These are phyloP conservation scores for Diaporthe ampelina DNA, from an alignment of 2,329 filamentous ascomycete species.

Conservation along the genomic window DNA sequence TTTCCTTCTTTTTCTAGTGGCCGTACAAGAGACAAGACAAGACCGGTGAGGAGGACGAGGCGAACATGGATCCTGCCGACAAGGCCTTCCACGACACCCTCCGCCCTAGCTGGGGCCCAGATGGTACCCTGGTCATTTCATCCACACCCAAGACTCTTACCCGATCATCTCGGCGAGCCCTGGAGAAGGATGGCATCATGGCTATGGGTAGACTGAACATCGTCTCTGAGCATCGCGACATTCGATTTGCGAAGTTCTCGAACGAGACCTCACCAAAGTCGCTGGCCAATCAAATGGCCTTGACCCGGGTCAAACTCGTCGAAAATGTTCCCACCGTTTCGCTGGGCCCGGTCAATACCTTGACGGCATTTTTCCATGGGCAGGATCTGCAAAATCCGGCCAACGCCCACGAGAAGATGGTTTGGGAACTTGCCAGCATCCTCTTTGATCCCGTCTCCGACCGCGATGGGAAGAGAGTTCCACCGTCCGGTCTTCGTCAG, in stretches of 20 bases:
- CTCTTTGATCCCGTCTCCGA: conserved; percentile 79
- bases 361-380: conserved; percentile 63
- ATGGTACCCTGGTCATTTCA: conserved; percentile 74
- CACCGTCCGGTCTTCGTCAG: conserved; percentile 45
- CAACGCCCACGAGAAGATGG: conserved; percentile 74
- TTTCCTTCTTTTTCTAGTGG: conserved; percentile 74
- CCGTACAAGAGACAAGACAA: conserved; percentile 87
- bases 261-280: conserved; percentile 69
- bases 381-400: conserved; percentile 49
- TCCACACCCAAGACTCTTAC: conserved; percentile 39
- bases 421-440: conserved; percentile 90
- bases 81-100: conserved; percentile 79
- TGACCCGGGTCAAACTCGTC: conserved; percentile 66
- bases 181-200: conserved; percentile 63
- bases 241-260: conserved; percentile 75
- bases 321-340: conserved; percentile 73
- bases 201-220: conserved; percentile 69
- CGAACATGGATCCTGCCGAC: conserved; percentile 73
- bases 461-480: conserved; percentile 49
- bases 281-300: conserved; percentile 67
- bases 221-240: conserved; percentile 73
- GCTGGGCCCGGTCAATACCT: conserved; percentile 60
- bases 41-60: conserved; percentile 72
- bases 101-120: conserved; percentile 84
- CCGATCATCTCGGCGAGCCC: conserved; percentile 38